Base-by-base conservation (phyloP, 805 yeast genomes). In the Myxozyma mucilagina region DNA sequence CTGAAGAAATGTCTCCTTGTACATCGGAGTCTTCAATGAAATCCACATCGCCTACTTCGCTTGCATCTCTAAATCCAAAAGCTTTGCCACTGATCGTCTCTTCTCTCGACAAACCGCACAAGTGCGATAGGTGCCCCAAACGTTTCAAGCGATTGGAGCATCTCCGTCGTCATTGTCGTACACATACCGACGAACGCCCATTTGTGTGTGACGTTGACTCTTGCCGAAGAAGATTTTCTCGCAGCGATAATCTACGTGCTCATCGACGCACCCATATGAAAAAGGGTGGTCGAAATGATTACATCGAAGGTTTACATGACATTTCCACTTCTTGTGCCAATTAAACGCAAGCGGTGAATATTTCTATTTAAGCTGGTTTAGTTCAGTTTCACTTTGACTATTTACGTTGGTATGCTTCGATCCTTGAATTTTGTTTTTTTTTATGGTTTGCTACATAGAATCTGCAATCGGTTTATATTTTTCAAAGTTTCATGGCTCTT, bases 181-280 rank as follows among this genome's bases (percentile, higher is more conserved):
- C 91, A 0, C 97, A 91, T 73, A 83, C 90, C 4, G 83, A 84
- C 65, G 93, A 88, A 66, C 80, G 96, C 60, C 96, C 97, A 0
- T 91, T 82, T 70, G 47, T 51, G 6, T 60, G 63, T 44, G 72
- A 71, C 89, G 97, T 73, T 74, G 69, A 68, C 29, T 59, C 67
- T 5, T 67, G 70, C 53, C 56, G 56, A 4, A 56, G 70, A 2
- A 20, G 52, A 8, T 68, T 68, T 38, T 67, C 69, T 11, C 63
- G 70, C 77, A 5, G 77, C 59, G 92, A 91, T 66, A 96, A 91
- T 75, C 78, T 91, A 56, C 80, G 85, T 56, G 90, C 94, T 14
- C 97, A 91, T 72, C 70, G 79, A 60, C 77, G 89, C 68, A 87
- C 92, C 18, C 96, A 90, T 66, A 72, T 74, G 64, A 75, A 73